These are phyloP conservation scores for Hirschioporus abietinus DNA, from an alignment of 768 basidiomycete species.

Conservation along the genomic window DNA sequence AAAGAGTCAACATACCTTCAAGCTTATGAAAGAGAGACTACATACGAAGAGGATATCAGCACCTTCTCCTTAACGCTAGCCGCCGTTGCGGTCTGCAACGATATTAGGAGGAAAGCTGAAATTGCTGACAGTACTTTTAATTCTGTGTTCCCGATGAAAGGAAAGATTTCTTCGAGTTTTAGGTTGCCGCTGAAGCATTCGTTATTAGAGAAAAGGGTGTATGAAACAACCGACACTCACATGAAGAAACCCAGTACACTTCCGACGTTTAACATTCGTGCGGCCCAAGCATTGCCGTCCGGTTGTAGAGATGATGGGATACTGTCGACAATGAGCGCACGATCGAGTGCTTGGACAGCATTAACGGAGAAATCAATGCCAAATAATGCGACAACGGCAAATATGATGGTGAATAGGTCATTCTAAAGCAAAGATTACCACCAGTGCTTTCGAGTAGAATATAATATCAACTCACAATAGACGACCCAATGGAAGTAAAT, in stretches of 20 bases:
- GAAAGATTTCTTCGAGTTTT: constrained; percentile 62
- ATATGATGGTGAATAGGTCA: constrained; percentile 59
- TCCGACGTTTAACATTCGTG: constrained; percentile 85
- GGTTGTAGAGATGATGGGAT: constrained; percentile 72
- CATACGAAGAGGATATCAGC: constrained; percentile 40
- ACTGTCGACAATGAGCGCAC: constrained; percentile 85
- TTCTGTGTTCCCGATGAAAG: constrained; percentile 75
- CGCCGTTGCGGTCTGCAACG: constrained; percentile 59
- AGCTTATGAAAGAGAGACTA: background rate
- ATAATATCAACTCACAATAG: constrained; percentile 49
- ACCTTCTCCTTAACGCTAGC: constrained; percentile 68
- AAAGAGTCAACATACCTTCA: constrained; percentile 4
- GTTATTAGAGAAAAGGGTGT: background rate
- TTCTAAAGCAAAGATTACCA: constrained; percentile 63
- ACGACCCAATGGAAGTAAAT: constrained; percentile 30
- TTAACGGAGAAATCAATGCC: constrained; percentile 63
- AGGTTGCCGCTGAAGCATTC: constrained; percentile 63
- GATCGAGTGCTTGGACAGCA: constrained; percentile 84
- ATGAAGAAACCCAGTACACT: constrained; percentile 84
- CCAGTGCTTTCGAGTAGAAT: constrained; percentile 65
- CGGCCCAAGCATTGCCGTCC: constrained; percentile 91
- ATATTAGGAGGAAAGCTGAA: constrained; percentile 61
- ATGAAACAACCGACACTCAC: constrained; percentile 38
- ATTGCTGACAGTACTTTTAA: constrained; percentile 77
- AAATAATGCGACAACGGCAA: constrained; percentile 72